These are phyloP conservation scores for Haematococcus lacustris DNA, from an alignment of 139 green algal genomes.

Conservation along the genomic window DNA sequence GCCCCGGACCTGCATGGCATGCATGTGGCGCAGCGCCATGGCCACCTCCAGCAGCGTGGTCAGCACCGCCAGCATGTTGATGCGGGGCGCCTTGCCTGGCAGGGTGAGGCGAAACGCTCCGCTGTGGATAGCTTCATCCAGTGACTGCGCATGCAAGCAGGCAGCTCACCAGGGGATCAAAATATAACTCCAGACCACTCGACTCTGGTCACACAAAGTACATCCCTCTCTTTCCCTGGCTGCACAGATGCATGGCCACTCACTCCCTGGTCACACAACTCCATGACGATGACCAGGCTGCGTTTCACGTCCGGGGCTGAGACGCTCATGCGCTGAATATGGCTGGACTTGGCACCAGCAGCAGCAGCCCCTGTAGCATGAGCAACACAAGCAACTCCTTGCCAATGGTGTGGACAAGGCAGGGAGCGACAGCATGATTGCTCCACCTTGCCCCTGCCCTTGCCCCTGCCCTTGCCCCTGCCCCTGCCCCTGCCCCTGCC, in stretches of 20 bases:
- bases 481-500: too few relatives aligned
- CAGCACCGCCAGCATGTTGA: slow-evolving; percentile 15
- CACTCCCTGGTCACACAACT: slow-evolving; percentile 25
- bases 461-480: too few relatives aligned
- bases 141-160: slow-evolving; percentile 2
- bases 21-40: slow-evolving; percentile 42
- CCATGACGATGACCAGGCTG: slow-evolving; percentile 26
- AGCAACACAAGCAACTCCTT: background rate
- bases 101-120: slow-evolving; percentile 15
- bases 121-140: slow-evolving; percentile 24
- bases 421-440: too few relatives aligned
- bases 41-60: slow-evolving; percentile 37
- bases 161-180: too few relatives aligned
- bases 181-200: too few relatives aligned
- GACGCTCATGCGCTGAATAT: background rate
- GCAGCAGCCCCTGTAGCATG: background rate
- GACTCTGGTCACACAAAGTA: too few relatives aligned
- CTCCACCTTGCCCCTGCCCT: too few relatives aligned
- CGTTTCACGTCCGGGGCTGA: background rate
- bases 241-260: too few relatives aligned
- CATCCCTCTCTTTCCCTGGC: too few relatives aligned
- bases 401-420: background rate
- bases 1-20: slow-evolving; percentile 36
- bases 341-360: background rate
- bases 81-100: background rate